Base-by-base conservation (phyloP, 2,329 filamentous ascomycete species). In the Claviceps cyperi region DNA sequence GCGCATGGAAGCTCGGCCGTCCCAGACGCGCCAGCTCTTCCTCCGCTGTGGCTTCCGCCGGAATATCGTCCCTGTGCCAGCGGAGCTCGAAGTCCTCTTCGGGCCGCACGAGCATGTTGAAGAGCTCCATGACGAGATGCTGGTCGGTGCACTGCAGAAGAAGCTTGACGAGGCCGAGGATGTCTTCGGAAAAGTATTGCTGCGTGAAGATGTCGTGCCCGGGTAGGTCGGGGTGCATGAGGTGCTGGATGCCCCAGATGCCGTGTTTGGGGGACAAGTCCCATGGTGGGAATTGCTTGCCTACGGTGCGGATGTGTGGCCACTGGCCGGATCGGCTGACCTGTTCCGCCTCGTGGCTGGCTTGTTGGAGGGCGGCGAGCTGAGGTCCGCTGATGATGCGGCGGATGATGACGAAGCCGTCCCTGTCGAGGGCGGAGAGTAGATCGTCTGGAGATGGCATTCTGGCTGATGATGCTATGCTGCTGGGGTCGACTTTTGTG, bases 281-380 rank as follows among this genome's bases (percentile, higher is more conserved):
- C 88, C 88, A 94, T 0, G 89, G 89, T 0, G 88, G 89, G 68
- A 94, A 95, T 66, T 94, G 88, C 66, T 94, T 94, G 49, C 86
- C 86, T 2, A 92, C 77, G 0, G 86, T 91, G 55, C 88, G 84
- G 60, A 94, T 81, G 66, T 84, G 76, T 3, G 86, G 86, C 88
- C 88, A 95, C 54, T 73, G 61, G 38, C 87, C 87, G n/a, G 70
- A 58, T 54, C 85, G 80, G 41, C 85, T 83, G 41, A 78, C 69
- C 2, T 68, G 61, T 19, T 80, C 79, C n/a, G 77, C 75, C 51
- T 73, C 64, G 36, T 69, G 61, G 47, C 80, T 77, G 41, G 81
- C 81, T 49, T 63, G 60, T 58, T 81, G 83, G 54, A 91, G 79
- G 19, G 67, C 59, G 22, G 69, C 54, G 43, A 92, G 70, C 53